Evolutionary conservation across 2,329 filamentous ascomycete species (phyloP).

Genomic region (Fusarium austroafricanum): DNA sequence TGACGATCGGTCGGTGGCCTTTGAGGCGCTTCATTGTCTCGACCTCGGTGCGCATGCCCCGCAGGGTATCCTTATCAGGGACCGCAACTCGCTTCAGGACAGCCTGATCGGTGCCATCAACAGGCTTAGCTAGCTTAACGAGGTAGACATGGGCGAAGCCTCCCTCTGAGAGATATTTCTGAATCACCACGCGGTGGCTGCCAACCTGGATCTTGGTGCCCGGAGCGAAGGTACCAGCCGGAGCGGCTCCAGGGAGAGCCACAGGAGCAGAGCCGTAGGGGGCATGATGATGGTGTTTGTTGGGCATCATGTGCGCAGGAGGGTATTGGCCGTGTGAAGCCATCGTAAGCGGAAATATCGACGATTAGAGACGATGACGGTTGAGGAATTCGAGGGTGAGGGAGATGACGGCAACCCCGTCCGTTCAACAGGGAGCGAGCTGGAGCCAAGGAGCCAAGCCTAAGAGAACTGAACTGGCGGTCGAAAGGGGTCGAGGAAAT

Average conservation of each 20-base stretch:
- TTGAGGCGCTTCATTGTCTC: constrained; percentile 99
- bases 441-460: constrained; percentile 29
- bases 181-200: constrained; percentile 90
- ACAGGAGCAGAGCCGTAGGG: constrained; percentile 59
- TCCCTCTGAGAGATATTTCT: constrained; percentile 97
- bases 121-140: constrained; percentile 82
- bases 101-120: constrained; percentile 82
- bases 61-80: constrained; percentile 92
- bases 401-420: constrained; percentile 38
- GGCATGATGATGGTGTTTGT: constrained; percentile 57
- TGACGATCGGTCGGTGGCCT: constrained; percentile 95
- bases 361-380: constrained; percentile 11
- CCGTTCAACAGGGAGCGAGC: constrained; percentile 31
- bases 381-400: constrained; percentile 17
- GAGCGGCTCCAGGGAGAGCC: constrained; percentile 58
- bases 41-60: constrained; percentile 97
- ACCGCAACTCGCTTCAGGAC: constrained; percentile 96
- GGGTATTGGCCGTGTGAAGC: constrained; percentile 53
- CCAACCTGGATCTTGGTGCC: constrained; percentile 98
- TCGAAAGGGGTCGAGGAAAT: constrained; percentile 28
- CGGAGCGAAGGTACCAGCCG: constrained; percentile 89
- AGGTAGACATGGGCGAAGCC: constrained; percentile 99
- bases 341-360: constrained; percentile 43
- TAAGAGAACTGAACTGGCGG: constrained; percentile 33
- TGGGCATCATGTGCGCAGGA: constrained; percentile 43